phyloP scores from a whole-genome alignment of 805 yeast genomes.

The Candida sithepensis region DNA sequence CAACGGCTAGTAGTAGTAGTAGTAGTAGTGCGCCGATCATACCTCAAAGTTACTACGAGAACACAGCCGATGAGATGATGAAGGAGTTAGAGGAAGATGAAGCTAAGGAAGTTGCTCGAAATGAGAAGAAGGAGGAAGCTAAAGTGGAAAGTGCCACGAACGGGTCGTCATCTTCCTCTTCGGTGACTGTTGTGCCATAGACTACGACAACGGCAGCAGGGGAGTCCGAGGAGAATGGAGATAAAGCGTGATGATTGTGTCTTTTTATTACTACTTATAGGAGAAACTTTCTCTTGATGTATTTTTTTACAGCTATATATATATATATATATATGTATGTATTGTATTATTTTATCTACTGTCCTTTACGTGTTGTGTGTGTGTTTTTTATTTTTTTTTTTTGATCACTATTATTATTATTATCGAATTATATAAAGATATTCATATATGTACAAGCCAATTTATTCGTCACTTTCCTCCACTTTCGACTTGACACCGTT shows the following conservation, averaged over 20 bases:
- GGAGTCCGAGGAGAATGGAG: too few species aligned
- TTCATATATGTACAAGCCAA: too few species aligned
- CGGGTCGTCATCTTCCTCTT: neutral
- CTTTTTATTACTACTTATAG: too few species aligned
- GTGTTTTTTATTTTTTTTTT: neutral
- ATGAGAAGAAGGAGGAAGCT: neutral
- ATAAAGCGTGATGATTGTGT: too few species aligned
- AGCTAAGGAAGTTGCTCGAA: too few species aligned
- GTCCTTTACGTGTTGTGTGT: too few species aligned
- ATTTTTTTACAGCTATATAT: too few species aligned
- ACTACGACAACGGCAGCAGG: neutral
- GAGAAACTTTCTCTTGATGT: too few species aligned
- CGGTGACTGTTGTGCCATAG: neutral
- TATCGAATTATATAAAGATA: neutral
- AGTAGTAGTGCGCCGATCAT: conserved; percentile 10
- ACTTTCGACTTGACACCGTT: neutral
- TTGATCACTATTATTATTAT: neutral
- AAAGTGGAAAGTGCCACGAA: neutral
- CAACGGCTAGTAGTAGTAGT: too few species aligned
- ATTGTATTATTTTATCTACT: too few species aligned
- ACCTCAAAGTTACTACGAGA: conserved; percentile 22
- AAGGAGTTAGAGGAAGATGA: conserved; percentile 22
- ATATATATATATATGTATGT: too few species aligned
- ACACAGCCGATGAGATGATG: conserved; percentile 29
- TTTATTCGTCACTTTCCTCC: neutral